Evolutionary conservation across 2,329 filamentous ascomycete species (phyloP), one percentile per base, ranked within the genome.

Genomic region (Penicillium sp.): DNA sequence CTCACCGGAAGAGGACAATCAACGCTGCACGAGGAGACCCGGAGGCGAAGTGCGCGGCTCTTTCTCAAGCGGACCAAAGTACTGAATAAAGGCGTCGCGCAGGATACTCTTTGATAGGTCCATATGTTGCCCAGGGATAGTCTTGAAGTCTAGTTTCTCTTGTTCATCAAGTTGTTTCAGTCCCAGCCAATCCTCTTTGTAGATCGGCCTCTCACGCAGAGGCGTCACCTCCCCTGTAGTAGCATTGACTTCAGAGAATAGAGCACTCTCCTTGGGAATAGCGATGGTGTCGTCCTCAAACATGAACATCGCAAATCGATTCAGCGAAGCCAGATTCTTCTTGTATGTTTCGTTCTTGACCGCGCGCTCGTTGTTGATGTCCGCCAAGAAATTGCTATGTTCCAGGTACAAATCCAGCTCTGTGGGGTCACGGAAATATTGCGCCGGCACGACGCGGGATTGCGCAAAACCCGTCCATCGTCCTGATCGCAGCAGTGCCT

Each of bases 121-220:
- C 91, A 99, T 97, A 76, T 99, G 94, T 23, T 84, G 83, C 0
- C 93, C 94, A 4, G 85, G 79, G 0, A 85, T 81, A 2, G 79
- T 85, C 70, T 85, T 79, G 74, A 97, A 96, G 53, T 86, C 81
- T 64, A 99, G 76, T 1, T 84, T 89, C 2, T 88, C 90, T 76
- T 88, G 88, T 70, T 87, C 77, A 75, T 97, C 92, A 66, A 99
- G 76, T 64, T 77, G 76, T 71, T 83, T 89, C 70, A 99, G 77
- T 0, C 94, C 94, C 27, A 99, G 77, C 94, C 94, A 99, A 76
- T 99, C 93, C 75, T 97, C 88, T 62, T 82, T 84, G 73, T 97
- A 99, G 2, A 97, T 78, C 27, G 74, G 72, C 54, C 90, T 80
- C 48, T 91, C 82, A 61, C 83, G 80, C 69, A 99, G 74, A 14